Conservation (phyloP, 2,329 filamentous ascomycete species). For the Fragosphaeria purpurea region DNA sequence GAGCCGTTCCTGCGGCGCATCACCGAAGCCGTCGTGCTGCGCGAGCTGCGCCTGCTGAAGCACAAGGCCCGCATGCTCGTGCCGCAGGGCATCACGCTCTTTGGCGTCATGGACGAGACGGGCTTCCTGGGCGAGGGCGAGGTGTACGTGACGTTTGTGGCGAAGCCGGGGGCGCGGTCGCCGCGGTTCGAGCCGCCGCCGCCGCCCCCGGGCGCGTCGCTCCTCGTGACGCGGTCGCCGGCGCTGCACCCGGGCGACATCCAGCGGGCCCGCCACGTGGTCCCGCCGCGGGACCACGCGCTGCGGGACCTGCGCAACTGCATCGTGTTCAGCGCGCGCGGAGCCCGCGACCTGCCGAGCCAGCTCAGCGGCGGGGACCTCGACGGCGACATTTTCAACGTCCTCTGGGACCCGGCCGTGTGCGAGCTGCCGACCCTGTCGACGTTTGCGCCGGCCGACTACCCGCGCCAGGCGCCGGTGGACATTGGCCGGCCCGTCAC, state of each 20-base stretch:
- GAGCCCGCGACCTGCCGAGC: conserved; percentile 64
- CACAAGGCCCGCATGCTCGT: conserved; percentile 69
- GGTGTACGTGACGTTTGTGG: conserved; percentile 47
- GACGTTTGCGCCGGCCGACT: conserved; percentile 55
- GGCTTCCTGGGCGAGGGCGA: conserved; percentile 55
- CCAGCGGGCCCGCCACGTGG: conserved; percentile 52
- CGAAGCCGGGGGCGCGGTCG: conserved; percentile 6
- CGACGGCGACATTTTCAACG: conserved; percentile 71
- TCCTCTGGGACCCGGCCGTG: conserved; percentile 56
- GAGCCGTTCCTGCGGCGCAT: conserved; percentile 62
- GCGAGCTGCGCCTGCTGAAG: conserved; percentile 64
- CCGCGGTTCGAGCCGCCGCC: conserved; percentile 10
- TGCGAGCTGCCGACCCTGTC: conserved; percentile 29
- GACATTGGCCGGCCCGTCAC: conserved; percentile 53
- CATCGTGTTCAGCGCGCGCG: conserved; percentile 65
- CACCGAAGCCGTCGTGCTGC: conserved; percentile 60
- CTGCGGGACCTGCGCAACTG: conserved; percentile 59
- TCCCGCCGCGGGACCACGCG: conserved; percentile 50
- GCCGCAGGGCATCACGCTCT: conserved; percentile 60
- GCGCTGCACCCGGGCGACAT: conserved; percentile 76
- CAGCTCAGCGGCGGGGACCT: conserved; percentile 73
- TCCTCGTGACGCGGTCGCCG: conserved; percentile 69
- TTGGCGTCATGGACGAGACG: conserved; percentile 78
- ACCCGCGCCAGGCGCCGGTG: conserved; percentile 46
- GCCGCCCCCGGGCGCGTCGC: conserved; percentile 23